phyloP scores from a whole-genome alignment of 2,329 filamentous ascomycete genomes.

The Aspergillus calidoustus region DNA sequence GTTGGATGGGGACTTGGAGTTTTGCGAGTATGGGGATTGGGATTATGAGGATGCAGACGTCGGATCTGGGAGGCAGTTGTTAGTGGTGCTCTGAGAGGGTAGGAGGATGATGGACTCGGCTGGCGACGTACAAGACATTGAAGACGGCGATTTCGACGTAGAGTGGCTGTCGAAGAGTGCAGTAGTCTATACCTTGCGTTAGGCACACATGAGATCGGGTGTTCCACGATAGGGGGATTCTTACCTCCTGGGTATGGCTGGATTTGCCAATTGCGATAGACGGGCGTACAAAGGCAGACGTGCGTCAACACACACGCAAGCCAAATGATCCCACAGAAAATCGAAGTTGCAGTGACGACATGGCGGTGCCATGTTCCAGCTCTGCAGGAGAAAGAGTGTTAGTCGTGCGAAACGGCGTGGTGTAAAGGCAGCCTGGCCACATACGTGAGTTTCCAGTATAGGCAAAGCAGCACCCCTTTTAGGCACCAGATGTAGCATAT shows the following conservation, averaged over 20 bases:
- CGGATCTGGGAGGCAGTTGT: conserved; percentile 17
- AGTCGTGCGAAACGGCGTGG: no score
- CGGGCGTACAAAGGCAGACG: no score
- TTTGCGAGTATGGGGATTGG: conserved; percentile 26
- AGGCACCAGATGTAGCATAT: conserved; percentile 39
- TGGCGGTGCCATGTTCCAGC: no score
- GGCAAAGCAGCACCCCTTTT: conserved; percentile 37
- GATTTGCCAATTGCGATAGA: conserved; percentile 24
- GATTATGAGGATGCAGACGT: conserved; percentile 24
- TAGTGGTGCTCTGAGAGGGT: background rate
- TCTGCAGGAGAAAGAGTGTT: no score
- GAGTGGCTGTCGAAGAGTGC: conserved; percentile 22
- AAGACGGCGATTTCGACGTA: conserved; percentile 25
- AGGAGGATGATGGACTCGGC: background rate
- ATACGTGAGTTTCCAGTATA: conserved; percentile 11
- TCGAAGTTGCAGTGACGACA: no score
- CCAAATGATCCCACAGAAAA: no score
- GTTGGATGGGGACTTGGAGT: conserved; percentile 19
- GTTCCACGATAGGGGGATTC: background rate
- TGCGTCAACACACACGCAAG: no score
- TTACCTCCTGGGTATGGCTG: conserved; percentile 27
- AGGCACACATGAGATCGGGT: background rate
- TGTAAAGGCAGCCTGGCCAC: no score
- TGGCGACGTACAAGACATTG: conserved; percentile 21
- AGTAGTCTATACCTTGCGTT: conserved; percentile 17